phyloP scores from a whole-genome alignment of 78 protist species.

The Cavenderia fasciculata region DNA sequence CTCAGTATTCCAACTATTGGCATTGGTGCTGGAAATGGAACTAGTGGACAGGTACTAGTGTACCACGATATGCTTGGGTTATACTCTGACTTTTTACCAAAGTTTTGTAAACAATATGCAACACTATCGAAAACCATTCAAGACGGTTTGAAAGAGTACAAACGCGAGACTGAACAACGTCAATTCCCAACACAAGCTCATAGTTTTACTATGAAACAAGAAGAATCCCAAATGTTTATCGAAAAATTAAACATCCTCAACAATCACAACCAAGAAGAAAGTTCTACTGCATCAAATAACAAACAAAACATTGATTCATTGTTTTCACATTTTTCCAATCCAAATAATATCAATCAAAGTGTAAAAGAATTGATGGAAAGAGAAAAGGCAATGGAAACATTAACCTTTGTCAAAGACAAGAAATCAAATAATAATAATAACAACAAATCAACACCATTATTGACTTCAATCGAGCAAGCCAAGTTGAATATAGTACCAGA shows the following conservation, averaged over 20 bases:
- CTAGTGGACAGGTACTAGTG: slow-evolving; percentile 95
- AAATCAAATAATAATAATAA: not conserved
- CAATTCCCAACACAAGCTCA: slow-evolving; percentile 69
- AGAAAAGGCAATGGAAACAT: not conserved
- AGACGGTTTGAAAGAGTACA: slow-evolving; percentile 29
- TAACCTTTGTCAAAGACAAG: too few species aligned
- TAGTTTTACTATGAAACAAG: slow-evolving; percentile 70
- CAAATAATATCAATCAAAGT: not conserved
- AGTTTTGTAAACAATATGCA: slow-evolving; percentile 89
- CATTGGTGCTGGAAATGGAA: slow-evolving; percentile 94
- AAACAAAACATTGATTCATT: too few species aligned
- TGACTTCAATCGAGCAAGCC: too few species aligned
- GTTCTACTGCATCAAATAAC: not conserved
- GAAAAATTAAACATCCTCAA: not conserved
- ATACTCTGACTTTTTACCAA: slow-evolving; percentile 81
- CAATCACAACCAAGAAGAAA: too few species aligned
- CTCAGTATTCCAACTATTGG: slow-evolving; percentile 94
- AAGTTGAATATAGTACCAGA: too few species aligned
- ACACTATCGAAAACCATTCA: slow-evolving; percentile 17
- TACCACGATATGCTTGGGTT: slow-evolving; percentile 92
- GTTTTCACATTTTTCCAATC: too few species aligned
- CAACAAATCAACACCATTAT: not conserved
- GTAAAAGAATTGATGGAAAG: not conserved
- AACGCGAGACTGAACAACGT: slow-evolving; percentile 62
- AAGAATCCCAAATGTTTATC: slow-evolving; percentile 40